phyloP scores from a whole-genome alignment of 2,329 filamentous ascomycete genomes.

The Fusarium sp. region DNA sequence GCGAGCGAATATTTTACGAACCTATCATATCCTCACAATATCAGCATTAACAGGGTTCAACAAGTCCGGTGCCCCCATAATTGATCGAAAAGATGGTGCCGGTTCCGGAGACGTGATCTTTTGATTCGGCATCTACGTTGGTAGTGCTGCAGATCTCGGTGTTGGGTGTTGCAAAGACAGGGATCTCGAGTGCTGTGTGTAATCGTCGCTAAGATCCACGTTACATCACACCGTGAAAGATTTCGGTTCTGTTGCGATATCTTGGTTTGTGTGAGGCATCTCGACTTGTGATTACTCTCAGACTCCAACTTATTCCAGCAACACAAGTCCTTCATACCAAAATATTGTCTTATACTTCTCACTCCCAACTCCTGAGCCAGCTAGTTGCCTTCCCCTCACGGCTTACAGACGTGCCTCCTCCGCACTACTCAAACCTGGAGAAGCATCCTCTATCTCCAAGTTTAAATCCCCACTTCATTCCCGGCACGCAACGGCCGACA shows the following conservation, averaged over 20 bases:
- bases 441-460: conserved; percentile 13
- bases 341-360: not conserved
- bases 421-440: conserved; percentile 24
- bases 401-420: conserved; percentile 10
- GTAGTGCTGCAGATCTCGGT: conserved; percentile 32
- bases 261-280: not conserved
- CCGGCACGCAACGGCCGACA: conserved; percentile 37
- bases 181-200: conserved; percentile 2
- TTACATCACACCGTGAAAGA: conserved; percentile 9
- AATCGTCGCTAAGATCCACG: conserved; percentile 3
- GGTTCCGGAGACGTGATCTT: conserved; percentile 6
- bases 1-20: not conserved
- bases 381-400: not conserved
- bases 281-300: not conserved
- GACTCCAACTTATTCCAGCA: not conserved
- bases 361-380: not conserved
- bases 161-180: conserved; percentile 18
- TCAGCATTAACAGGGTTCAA: not conserved
- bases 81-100: conserved; percentile 3
- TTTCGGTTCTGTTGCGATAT: not conserved
- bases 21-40: conserved; percentile 22
- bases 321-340: not conserved
- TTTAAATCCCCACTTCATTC: conserved; percentile 8
- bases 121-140: conserved; percentile 14
- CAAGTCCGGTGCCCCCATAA: not conserved